Conservation (phyloP, 805 yeast genomes). For the Ogataea paradorogensis region DNA sequence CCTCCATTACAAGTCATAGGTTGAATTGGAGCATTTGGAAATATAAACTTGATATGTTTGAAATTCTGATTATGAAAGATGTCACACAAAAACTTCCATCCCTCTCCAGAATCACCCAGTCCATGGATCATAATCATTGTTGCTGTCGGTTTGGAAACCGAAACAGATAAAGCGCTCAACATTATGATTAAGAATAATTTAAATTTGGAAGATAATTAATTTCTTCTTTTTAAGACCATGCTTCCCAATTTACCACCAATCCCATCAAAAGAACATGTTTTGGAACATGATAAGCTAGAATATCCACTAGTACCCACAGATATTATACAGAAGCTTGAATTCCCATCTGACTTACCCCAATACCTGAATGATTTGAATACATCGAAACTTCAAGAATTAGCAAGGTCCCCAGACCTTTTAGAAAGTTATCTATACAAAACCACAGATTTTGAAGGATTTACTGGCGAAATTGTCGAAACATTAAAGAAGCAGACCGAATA, state of each 20-base stretch:
- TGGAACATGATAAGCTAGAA: conserved; percentile 21
- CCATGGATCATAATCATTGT: conserved; percentile 84
- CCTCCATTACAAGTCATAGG: conserved; percentile 73
- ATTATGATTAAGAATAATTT: not conserved
- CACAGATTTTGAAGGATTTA: conserved; percentile 14
- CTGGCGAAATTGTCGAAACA: conserved; percentile 26
- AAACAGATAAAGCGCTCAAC: conserved; percentile 35
- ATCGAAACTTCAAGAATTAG: conserved; percentile 21
- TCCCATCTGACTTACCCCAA: conserved; percentile 18
- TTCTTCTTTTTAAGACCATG: not conserved
- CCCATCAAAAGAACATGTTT: conserved; percentile 9
- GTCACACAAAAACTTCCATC: conserved; percentile 83
- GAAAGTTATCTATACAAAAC: conserved; percentile 19
- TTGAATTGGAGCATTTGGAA: conserved; percentile 82
- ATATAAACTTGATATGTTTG: conserved; percentile 65
- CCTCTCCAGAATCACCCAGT: conserved; percentile 85
- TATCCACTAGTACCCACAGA: conserved; percentile 25
- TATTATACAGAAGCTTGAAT: conserved; percentile 8
- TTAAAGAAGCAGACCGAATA: conserved; percentile 38
- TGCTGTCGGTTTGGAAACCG: conserved; percentile 49
- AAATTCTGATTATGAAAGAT: conserved; percentile 48
- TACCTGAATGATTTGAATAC: conserved; percentile 25
- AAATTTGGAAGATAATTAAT: conserved; percentile 1
- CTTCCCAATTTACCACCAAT: conserved; percentile 5
- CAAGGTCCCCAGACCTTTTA: conserved; percentile 15